Conservation (phyloP, 108 stramenopile genomes). For the Parietichytrium sp. region DNA sequence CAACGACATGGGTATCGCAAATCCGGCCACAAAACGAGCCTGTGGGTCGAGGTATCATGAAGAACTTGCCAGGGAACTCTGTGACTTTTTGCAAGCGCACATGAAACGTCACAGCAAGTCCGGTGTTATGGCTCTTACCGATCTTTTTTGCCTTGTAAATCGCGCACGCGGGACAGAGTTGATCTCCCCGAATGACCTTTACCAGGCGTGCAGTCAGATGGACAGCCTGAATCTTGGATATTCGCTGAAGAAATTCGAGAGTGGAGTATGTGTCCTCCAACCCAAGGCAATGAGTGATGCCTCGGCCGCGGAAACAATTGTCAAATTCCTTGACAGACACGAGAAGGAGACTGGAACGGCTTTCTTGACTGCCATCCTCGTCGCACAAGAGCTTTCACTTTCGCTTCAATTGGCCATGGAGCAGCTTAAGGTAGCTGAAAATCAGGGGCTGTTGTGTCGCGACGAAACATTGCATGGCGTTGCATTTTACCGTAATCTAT, state of each 20-base stretch:
- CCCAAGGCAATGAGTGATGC: conserved; percentile 61
- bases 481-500: conserved; percentile 78
- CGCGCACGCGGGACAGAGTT: conserved; percentile 90
- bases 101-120: conserved; percentile 54
- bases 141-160: conserved; percentile 73
- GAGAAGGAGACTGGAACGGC: conserved; percentile 52
- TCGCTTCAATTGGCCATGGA: conserved; percentile 77
- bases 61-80: conserved; percentile 87
- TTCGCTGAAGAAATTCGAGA: conserved; percentile 71
- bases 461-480: conserved; percentile 76
- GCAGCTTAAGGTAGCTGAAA: conserved; percentile 75
- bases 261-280: conserved; percentile 84
- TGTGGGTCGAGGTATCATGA: conserved; percentile 75
- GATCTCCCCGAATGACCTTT: conserved; percentile 89
- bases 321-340: background rate
- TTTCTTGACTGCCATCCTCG: conserved; percentile 63
- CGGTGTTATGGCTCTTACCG: conserved; percentile 62
- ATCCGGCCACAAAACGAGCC: conserved; percentile 77
- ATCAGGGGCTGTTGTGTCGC: conserved; percentile 72
- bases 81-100: conserved; percentile 76
- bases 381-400: conserved; percentile 55
- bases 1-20: conserved; percentile 87
- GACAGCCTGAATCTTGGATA: conserved; percentile 72
- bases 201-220: conserved; percentile 71
- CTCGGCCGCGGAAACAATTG: conserved; percentile 47